These are phyloP conservation scores for Coemansia interrupta DNA, from an alignment of 192 early-diverging fungal species.

Conservation along the genomic window DNA sequence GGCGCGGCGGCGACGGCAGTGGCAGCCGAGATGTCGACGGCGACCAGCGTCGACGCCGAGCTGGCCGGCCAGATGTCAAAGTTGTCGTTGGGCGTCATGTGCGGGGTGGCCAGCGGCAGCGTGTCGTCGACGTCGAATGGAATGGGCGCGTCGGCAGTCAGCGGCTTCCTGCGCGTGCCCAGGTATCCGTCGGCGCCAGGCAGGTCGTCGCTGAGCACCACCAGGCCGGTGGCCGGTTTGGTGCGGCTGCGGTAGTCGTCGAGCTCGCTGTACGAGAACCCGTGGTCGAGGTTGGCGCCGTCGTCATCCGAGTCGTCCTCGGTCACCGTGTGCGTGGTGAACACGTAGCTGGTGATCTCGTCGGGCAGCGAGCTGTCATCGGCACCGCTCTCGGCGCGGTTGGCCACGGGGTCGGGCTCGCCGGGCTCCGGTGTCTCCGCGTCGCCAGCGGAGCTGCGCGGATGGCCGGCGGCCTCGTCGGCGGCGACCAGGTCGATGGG, in stretches of 20 bases:
- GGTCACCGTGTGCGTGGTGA: slow-evolving; percentile 24
- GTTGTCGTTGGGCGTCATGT: slow-evolving; percentile 14
- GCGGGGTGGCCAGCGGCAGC: slow-evolving; percentile 24
- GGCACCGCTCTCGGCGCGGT: slow-evolving; percentile 5
- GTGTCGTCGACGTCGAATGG: slow-evolving; percentile 31
- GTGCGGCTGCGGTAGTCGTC: slow-evolving; percentile 25
- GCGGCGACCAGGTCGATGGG: slow-evolving; percentile 22
- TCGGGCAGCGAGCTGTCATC: slow-evolving; percentile 10
- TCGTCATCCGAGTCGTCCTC: slow-evolving; percentile 19
- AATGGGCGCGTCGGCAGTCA: slow-evolving; percentile 15
- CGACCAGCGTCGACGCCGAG: slow-evolving; percentile 16
- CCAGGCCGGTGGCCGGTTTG: slow-evolving; percentile 31
- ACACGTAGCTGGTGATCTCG: slow-evolving; percentile 43
- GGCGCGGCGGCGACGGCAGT: not conserved
- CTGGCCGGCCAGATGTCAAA: slow-evolving; percentile 44
- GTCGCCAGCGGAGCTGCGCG: not conserved
- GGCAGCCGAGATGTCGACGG: slow-evolving; percentile 8
- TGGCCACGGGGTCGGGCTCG: slow-evolving; percentile 27
- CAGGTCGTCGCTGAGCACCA: slow-evolving; percentile 33
- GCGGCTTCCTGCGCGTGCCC: slow-evolving; percentile 20
- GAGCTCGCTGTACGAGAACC: slow-evolving; percentile 34
- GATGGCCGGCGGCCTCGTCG: slow-evolving; percentile 2
- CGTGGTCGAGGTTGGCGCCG: slow-evolving; percentile 18
- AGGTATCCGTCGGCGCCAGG: slow-evolving; percentile 28
- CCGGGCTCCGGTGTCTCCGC: not conserved